These are phyloP conservation scores for Kalanchoe fedtschenkoi DNA, from an alignment of 164 flowering plant genomes.

Conservation along the genomic window DNA sequence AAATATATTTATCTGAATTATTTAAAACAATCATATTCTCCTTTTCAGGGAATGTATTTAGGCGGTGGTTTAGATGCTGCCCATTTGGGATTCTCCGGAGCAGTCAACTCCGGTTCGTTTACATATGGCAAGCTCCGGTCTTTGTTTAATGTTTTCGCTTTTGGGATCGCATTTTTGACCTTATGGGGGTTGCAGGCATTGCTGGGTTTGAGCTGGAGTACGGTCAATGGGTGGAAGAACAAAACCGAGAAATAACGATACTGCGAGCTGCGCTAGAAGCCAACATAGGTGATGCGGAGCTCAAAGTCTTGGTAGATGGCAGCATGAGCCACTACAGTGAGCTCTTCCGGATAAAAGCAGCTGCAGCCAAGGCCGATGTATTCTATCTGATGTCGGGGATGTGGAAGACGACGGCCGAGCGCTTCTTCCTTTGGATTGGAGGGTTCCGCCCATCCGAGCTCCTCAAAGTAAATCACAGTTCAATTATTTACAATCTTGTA, in stretches of 20 bases:
- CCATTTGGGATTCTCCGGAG: conserved; percentile 37
- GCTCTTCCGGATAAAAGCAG: conserved; percentile 69
- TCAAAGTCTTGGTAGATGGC: conserved; percentile 49
- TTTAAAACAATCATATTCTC: not conserved
- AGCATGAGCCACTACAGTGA: conserved; percentile 62
- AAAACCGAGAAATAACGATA: conserved; percentile 42
- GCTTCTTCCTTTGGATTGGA: conserved; percentile 90
- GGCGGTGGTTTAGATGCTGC: conserved; percentile 47
- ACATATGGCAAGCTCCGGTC: not conserved
- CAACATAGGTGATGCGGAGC: conserved; percentile 41
- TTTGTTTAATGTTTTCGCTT: not conserved
- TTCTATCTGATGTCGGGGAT: conserved; percentile 81
- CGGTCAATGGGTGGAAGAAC: conserved; percentile 79
- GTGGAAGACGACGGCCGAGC: conserved; percentile 84
- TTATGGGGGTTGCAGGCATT: conserved; percentile 37
- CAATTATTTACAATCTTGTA: not conserved
- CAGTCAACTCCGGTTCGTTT: conserved; percentile 57
- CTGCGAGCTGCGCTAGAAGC: conserved; percentile 56
- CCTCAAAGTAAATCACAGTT: conserved; percentile 49
- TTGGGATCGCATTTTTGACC: not conserved
- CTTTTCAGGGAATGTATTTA: conserved; percentile 46
- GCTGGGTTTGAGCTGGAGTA: conserved; percentile 71
- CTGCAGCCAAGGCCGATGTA: conserved; percentile 74
- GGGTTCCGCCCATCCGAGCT: conserved; percentile 95
- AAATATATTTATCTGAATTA: not conserved